These are phyloP conservation scores for Boletus huronensis DNA, from an alignment of 768 basidiomycete species.

Conservation along the genomic window DNA sequence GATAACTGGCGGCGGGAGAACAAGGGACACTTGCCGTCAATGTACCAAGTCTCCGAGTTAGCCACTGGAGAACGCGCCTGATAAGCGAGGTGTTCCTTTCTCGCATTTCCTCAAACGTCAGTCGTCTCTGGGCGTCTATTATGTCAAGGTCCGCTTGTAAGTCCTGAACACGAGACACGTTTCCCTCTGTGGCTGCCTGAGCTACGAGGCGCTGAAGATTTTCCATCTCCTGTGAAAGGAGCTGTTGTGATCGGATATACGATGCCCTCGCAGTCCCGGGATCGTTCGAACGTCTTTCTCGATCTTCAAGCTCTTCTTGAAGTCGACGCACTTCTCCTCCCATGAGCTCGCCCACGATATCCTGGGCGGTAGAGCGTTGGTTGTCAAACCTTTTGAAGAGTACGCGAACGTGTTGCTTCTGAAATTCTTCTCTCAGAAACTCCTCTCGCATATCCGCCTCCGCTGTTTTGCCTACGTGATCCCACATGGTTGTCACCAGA, in stretches of 20 bases:
- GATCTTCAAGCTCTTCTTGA: slow-evolving; percentile 1
- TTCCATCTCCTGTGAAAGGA: not conserved
- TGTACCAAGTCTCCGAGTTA: not conserved
- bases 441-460: slow-evolving; percentile 1
- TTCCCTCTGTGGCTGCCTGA: not conserved
- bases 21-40: not conserved
- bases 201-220: not conserved
- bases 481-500: slow-evolving; percentile 11
- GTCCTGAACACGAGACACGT: not conserved
- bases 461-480: not conserved
- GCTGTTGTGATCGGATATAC: not conserved
- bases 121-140: not conserved
- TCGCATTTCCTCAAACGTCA: not conserved
- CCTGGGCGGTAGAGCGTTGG: not conserved
- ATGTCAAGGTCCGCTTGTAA: slow-evolving; percentile 1
- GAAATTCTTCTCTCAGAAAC: not conserved
- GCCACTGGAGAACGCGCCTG: slow-evolving; percentile 3
- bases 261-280: not conserved
- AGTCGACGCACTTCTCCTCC: not conserved
- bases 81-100: not conserved
- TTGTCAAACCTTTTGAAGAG: slow-evolving; percentile 9
- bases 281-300: not conserved
- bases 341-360: not conserved
- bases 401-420: not conserved
- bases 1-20: not conserved